Evolutionary conservation across 2,329 filamentous ascomycete genomes (phyloP).

Genomic region (Colletotrichum graminicola): DNA sequence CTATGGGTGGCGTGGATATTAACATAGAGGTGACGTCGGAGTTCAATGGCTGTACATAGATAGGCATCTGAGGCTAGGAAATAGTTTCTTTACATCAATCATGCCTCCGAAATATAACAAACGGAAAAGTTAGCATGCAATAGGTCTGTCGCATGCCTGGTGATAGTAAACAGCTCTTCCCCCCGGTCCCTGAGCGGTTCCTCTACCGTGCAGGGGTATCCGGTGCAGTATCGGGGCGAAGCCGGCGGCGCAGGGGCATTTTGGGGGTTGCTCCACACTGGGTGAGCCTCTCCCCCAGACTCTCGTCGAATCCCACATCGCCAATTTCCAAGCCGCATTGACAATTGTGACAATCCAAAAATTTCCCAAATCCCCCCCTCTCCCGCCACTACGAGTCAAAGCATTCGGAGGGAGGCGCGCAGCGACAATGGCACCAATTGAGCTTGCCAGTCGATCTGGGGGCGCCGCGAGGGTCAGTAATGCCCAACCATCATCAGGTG

Average conservation of each 20-base stretch:
- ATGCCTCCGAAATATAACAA: not conserved
- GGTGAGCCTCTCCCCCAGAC: constrained; percentile 39
- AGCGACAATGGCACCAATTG: constrained; percentile 62
- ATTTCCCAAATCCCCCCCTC: constrained; percentile 30
- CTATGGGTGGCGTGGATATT: constrained; percentile 7
- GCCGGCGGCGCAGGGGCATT: constrained; percentile 35
- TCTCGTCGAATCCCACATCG: constrained; percentile 43
- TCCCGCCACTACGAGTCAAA: constrained; percentile 38
- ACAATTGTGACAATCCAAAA: constrained; percentile 29
- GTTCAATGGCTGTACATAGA: constrained; percentile 37
- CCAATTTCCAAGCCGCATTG: constrained; percentile 41
- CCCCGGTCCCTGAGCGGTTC: too few species aligned
- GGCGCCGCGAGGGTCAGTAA: constrained; percentile 59
- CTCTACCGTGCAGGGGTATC: constrained; percentile 16
- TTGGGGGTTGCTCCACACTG: constrained; percentile 33
- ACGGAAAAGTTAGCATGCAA: not conserved
- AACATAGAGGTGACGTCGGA: constrained; percentile 24
- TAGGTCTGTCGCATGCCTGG: not conserved
- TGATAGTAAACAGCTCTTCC: not conserved
- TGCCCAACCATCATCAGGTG: not conserved
- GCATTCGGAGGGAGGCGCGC: constrained; percentile 36
- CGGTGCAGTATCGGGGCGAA: constrained; percentile 24
- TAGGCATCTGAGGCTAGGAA: constrained; percentile 23
- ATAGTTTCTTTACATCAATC: constrained; percentile 24
- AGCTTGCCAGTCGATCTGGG: constrained; percentile 62